Base-by-base conservation (phyloP, 768 basidiomycete species). In the Artomyces pyxidatus region DNA sequence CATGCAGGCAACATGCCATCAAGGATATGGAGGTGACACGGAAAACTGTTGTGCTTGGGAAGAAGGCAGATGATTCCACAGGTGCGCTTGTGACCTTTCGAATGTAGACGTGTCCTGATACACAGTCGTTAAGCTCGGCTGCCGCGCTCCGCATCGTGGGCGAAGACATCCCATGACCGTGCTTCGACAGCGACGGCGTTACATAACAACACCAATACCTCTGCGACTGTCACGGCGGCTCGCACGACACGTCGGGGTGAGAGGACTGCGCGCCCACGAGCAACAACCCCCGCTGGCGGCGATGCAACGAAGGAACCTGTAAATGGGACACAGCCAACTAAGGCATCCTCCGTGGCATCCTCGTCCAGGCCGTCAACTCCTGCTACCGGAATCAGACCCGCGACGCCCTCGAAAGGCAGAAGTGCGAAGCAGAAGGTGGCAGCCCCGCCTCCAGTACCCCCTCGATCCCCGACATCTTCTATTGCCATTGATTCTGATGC, bases 1-100 rank as follows among this genome's bases (percentile, higher is more conserved):
- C 48, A 41, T 47, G 28, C 6, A 92, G 91, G 61, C 92, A 92
- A 79, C 91, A 93, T 63, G 89, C 89, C 0, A 87, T 92, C 70
- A 94, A 93, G 68, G 84, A 88, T 21, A 88, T 85, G 3, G 91
- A 92, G 63, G 85, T 73, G 46, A 71, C 84, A 37, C 65, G 77
- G 4, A 74, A 81, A 42, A 68, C 67, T 19, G 65, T 68, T 10
- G 65, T 70, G 4, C 61, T 73, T 11, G 63, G 70, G 10, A 80
- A 81, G 68, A 85, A 81, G 57, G 70, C 69, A 1, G 80, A 88
- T 41, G 83, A 57, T 29, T 44, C 56, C 6, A 49, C 53, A 38
- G 53, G 56, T 55, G 35, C 19, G 53, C 26, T 16, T 8, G 12
- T 51, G 21, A 2, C 27, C 35, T 43, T n/a, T 27, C 23, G 19